Base-by-base conservation (phyloP, 2,329 filamentous ascomycete species). In the Clonostachys solani region DNA sequence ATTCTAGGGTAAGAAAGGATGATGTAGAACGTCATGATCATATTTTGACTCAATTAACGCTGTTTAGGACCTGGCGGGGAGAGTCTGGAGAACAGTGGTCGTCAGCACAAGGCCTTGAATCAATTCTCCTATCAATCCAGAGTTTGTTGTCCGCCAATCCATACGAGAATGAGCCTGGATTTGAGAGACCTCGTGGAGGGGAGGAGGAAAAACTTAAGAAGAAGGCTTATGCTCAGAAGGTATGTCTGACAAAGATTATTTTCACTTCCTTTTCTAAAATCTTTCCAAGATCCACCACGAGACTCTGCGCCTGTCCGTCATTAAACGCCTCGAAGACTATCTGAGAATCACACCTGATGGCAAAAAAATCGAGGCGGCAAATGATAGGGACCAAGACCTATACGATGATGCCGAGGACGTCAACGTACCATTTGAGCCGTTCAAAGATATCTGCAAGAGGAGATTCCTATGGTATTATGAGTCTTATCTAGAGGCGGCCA, bases 391-490 rank as follows among this genome's bases (percentile, higher is more conserved):
- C 17, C 18, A 18, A 13, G 45, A 42, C 17, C 63, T 66, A 4
- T 68, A 73, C 2, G 72, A 77, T 34, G 73, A 76, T n/a, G 65
- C 77, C 15, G 79, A 81, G 13, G 82, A 86, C 38, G 62, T 66
- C 1, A 66, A 60, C 8, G 60, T 80, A 1, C 76, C 81, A 1
- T 95, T 90, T 64, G 87, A 95, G 54, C 89, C 91, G 0, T 97
- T 97, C 70, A 86, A 84, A 54, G 92, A 97, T 59, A 74, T 96
- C 6, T 89, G 87, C 75, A 97, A 97, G 67, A 84, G 87, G 36
- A 83, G 92, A 2, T 96, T 97, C 61, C 72, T 97, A 13, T 97
- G 94, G 94, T 97, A 97, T 68, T 95, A 89, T 64, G 87, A 95
- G 54, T 87, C 87, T 4, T 97, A 97, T 60, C 72, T 94, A 18